Percentiles rank a stretch among this genome's conserved stretches.
phyloP scores from a whole-genome alignment of 2,329 filamentous ascomycete species.

The Monilinia fructicola region DNA sequence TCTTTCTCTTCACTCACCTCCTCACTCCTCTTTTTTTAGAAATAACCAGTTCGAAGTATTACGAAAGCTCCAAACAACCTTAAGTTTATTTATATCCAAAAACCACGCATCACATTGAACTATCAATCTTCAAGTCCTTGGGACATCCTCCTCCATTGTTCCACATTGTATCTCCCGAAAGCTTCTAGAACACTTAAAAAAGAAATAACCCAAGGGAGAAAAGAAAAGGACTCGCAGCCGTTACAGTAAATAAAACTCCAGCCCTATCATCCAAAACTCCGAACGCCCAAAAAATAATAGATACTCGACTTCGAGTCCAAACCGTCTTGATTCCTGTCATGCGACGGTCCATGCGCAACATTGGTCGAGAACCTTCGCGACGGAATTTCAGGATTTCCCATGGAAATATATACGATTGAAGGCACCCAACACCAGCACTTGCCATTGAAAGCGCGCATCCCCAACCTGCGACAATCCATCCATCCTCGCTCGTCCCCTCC shows the following conservation, averaged over 20 bases:
- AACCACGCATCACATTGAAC: constrained; percentile 1
- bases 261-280: neutral
- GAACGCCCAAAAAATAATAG: neutral
- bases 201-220: neutral
- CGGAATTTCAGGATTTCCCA: constrained; percentile 26
- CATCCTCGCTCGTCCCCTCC: constrained; percentile 41
- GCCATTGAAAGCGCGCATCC: neutral
- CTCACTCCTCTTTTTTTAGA: neutral
- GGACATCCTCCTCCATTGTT: neutral
- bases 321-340: constrained; percentile 28
- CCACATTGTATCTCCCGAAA: constrained; percentile 6
- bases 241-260: neutral
- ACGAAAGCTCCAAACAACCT: neutral
- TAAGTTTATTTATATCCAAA: neutral
- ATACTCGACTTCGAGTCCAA: constrained; percentile 27
- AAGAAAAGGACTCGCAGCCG: neutral
- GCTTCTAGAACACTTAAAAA: constrained; percentile 8
- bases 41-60: neutral
- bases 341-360: constrained; percentile 32
- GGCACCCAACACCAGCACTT: neutral
- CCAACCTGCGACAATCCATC: constrained; percentile 24
- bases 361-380: constrained; percentile 12
- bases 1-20: neutral
- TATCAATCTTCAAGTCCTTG: constrained; percentile 14
- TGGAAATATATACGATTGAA: constrained; percentile 31